Evolutionary conservation across 2,329 filamentous ascomycete genomes (phyloP), one percentile per base, ranked within the genome.

Genomic region (Aureobasidium melanogenum): DNA sequence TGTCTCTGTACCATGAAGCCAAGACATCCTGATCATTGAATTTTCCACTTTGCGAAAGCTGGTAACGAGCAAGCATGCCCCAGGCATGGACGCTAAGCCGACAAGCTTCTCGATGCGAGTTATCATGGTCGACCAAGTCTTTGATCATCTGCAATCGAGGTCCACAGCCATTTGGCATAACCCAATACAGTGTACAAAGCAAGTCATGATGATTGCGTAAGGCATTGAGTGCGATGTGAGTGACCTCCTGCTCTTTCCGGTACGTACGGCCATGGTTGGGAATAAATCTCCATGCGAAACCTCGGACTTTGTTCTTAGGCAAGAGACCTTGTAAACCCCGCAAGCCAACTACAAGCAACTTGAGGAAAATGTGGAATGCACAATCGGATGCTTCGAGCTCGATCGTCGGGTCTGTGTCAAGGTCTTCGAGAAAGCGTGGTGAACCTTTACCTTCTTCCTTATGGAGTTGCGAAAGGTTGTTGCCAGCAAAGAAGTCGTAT

Each of bases 131-230:
- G 15, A 86, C 82, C 6, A 86, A 75, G 57, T 79, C 75, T 30
- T 75, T 78, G 51, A 86, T 76, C 6, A 77, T 73, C 56, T 79
- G 74, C 5, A 84, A 65, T 46, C 78, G 75, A 43, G 82, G 82
- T n/a, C 83, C 76, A 66, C 75, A 80, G 1, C 75, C 73, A 30
- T 79, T 70, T 28, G 83, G 82, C 39, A 80, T 79, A 44, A 78
- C 79, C 75, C 78, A 84, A 67, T 85, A 85, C 15, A 86, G 72
- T 3, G 81, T 82, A 60, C 80, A 82, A 0, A 86, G 75, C 17
- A 86, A 73, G 66, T 86, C 82, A 64, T 85, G 82, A 62, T 86
- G 82, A 65, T 86, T 86, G 51, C 82, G 78, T 48, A 86, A 71
- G 1, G 83, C 82, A 56, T 82, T 78, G 14, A 86, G 71, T 64